Base-by-base conservation (phyloP, 2,329 filamentous ascomycete species). In the Fusarium anguioides region DNA sequence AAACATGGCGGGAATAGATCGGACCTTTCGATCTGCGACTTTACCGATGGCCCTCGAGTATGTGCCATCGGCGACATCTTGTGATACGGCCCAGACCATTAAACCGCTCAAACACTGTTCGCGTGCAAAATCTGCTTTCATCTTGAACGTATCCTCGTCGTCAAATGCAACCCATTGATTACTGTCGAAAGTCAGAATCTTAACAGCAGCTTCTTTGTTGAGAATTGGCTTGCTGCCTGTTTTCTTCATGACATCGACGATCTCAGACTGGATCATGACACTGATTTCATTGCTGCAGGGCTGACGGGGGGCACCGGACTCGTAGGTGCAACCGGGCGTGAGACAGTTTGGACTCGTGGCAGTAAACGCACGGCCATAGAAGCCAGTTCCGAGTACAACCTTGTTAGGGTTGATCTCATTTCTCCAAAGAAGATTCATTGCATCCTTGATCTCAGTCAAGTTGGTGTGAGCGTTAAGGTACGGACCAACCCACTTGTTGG, bases 351-450 rank as follows among this genome's bases (percentile, higher is more conserved):
- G 39, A 23, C 60, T 61, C 5, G 53, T 44, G 1, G 72, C 54
- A 21, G 53, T 29, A 31, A 74, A 72, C 3, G 49, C 15, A 17
- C 73, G 64, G 1, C 81, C 81, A 56, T 84, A 83, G 57, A 81
- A 83, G 2, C 75, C 79, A 8, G 80, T 23, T 2, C 83, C 83
- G 17, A 85, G 55, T 8, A 72, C 74, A 8, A 86, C 65, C 52
- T 83, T 81, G 0, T 37, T 33, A 1, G 84, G 75, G 1, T 73
- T 64, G 2, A 87, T 71, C 21, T 78, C 67, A 27, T 76, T 79
- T 4, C 81, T 74, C 81, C 83, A 85, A 6, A 86, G 70, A 0
- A 85, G 78, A 5, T 83, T 77, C 0, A 83, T 45, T 0, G 75
- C 75, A 1, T 65, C 26, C 8, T 80, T 73, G 23, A 84, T 84